These are phyloP conservation scores for Penicillium sp. DNA, from an alignment of 2,329 filamentous ascomycete species.

Conservation along the genomic window DNA sequence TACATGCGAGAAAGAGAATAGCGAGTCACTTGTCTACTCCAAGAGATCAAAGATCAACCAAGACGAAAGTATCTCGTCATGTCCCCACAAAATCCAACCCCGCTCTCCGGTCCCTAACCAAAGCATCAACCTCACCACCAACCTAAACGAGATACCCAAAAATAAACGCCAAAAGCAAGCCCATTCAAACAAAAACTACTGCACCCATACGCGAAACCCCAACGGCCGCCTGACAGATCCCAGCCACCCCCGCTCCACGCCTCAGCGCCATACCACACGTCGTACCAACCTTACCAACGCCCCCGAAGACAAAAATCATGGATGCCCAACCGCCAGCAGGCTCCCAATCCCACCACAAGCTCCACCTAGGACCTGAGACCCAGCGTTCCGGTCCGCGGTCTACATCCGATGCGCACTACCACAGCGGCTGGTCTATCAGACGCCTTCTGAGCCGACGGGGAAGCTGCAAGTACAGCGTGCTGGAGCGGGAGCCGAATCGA, in stretches of 20 bases:
- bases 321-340: conserved; percentile 17
- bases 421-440: conserved; percentile 19
- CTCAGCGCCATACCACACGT: not conserved
- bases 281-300: not conserved
- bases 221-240: not conserved
- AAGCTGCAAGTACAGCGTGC: conserved; percentile 18
- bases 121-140: not conserved
- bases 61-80: not conserved
- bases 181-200: not conserved
- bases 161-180: not conserved
- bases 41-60: not conserved
- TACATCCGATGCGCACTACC: not conserved
- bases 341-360: not conserved
- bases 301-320: conserved; percentile 5
- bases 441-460: conserved; percentile 20
- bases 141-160: not conserved
- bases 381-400: not conserved
- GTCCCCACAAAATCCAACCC: conserved; percentile 15
- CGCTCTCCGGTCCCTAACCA: conserved; percentile 12
- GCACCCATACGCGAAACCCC: not conserved
- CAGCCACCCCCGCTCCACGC: conserved; percentile 8
- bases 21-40: not conserved
- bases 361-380: conserved; percentile 1
- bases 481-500: conserved; percentile 24
- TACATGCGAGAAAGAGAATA: not conserved